A percentile compares a stretch with the other conserved stretches of the same genome.
These are phyloP conservation scores for Chimonanthus praecox DNA, from an alignment of 164 flowering plant species.

Conservation along the genomic window DNA sequence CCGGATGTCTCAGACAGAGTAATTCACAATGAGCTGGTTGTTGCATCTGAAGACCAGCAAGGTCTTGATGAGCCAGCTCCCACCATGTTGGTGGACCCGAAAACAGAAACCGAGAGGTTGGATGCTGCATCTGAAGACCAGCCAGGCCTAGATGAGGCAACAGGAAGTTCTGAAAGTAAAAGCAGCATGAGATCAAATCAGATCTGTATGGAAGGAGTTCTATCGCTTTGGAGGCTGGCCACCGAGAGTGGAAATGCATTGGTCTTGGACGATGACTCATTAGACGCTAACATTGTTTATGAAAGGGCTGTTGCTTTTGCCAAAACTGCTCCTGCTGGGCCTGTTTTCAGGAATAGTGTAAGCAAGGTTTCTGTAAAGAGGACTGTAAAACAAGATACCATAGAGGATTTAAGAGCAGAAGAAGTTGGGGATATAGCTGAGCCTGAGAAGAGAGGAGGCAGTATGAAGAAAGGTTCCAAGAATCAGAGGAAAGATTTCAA, in stretches of 20 bases:
- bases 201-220: constrained; percentile 36
- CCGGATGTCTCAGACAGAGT: not conserved
- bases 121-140: constrained; percentile 12
- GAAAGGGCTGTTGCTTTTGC: constrained; percentile 55
- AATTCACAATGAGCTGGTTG: constrained; percentile 11
- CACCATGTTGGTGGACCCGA: not conserved
- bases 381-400: constrained; percentile 26
- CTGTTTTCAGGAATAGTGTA: constrained; percentile 39
- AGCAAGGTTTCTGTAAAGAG: constrained; percentile 23
- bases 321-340: constrained; percentile 65
- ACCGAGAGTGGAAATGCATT: constrained; percentile 67
- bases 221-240: constrained; percentile 53
- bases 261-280: constrained; percentile 33
- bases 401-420: constrained; percentile 14
- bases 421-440: constrained; percentile 4
- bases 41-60: not conserved
- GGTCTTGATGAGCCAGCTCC: not conserved
- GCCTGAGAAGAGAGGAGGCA: constrained; percentile 15
- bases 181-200: constrained; percentile 2
- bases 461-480: constrained; percentile 21
- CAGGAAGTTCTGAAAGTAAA: not conserved
- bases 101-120: not conserved
- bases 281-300: constrained; percentile 67
- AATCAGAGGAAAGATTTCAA: constrained; percentile 24
- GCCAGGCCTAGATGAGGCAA: not conserved